Base-by-base conservation (phyloP, 2,329 filamentous ascomycete species). In the Colletotrichum paranaense region DNA sequence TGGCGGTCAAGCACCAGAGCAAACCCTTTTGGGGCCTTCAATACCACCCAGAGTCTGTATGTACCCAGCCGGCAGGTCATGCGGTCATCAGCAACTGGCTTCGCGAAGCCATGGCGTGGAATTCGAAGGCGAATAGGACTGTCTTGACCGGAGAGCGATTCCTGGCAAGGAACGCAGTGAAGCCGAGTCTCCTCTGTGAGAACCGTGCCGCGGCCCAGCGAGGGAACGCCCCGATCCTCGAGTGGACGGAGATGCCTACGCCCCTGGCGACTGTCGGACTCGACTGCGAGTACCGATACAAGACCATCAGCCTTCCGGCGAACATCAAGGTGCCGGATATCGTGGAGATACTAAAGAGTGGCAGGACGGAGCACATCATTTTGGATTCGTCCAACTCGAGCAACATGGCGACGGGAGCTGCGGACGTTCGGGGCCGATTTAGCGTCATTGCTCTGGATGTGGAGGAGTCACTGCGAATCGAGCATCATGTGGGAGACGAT, bases 11-110 rank as follows among this genome's bases (percentile, higher is more conserved):
- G 75, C 95, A 97, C 80, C 83, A 80, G 22, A 79, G 75, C 1
- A 92, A 91, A 76, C 95, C 95, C 0, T 93, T 96, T 75, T 97
- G 93, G 92, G 95, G 93, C 0, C 87, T 98, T 22, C 95, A 98
- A 79, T 98, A 97, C 78, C 95, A 98, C 79, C 95, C 95, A 0
- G 95, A 98, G 81, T 97, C 94, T 0, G 90, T 95, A 16, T 97
- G 95, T 80, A 97, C 95, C 4, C 93, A 94, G 52, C 83, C 86
- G 4, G 88, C 89, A 73, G 92, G 93, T 1, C 89, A 88, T 24
- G 83, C 85, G 16, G 86, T 97, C 30, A 86, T 97, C 46, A 82
- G 82, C 63, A 94, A 94, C 78, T 98, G 95, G 94, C 97, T 95
- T 88, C 79, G 81, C 5, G 86, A 90, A 78, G 91, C 92, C 1